These are phyloP conservation scores for Trichoderma lentiforme DNA, from an alignment of 2,329 filamentous ascomycete genomes.

Conservation along the genomic window DNA sequence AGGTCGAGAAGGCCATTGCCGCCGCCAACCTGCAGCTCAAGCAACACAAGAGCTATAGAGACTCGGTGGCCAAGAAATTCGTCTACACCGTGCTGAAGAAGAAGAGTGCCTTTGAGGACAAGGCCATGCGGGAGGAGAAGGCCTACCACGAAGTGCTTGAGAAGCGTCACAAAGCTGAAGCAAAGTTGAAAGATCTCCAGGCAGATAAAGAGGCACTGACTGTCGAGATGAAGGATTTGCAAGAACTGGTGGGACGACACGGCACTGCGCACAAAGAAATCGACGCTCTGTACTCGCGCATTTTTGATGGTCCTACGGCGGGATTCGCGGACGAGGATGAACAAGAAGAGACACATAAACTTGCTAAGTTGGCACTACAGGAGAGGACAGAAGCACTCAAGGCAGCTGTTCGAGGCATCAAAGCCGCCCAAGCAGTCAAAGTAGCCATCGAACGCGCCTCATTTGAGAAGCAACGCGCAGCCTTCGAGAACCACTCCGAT, in stretches of 20 bases:
- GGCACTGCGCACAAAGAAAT: conserved; percentile 11
- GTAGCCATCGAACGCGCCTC: conserved; percentile 9
- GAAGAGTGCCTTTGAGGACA: conserved; percentile 9
- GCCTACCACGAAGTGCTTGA: conserved; percentile 11
- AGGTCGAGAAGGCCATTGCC: conserved; percentile 8
- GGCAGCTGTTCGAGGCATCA: conserved; percentile 13
- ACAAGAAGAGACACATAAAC: conserved; percentile 5
- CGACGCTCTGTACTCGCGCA: conserved; percentile 4
- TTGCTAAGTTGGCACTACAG: conserved; percentile 2
- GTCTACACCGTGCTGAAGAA: conserved; percentile 16
- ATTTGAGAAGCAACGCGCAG: conserved; percentile 1
- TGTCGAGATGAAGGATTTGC: background rate
- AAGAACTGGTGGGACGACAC: background rate
- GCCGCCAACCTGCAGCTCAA: conserved; percentile 12
- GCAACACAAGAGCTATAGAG: conserved; percentile 13
- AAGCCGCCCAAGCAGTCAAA: conserved; percentile 10
- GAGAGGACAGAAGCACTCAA: conserved; percentile 16
- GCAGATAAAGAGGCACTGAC: conserved; percentile 5
- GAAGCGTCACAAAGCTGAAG: conserved; percentile 12
- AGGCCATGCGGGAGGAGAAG: conserved; percentile 8
- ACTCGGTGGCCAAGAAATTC: conserved; percentile 13
- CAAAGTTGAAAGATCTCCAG: conserved; percentile 1
- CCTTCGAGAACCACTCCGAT: conserved; percentile 7
- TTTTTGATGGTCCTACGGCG: conserved; percentile 15
- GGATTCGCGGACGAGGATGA: conserved; percentile 19